Evolutionary conservation across 257 asterid genomes (phyloP).

Genomic region (Cruciata laevipes): DNA sequence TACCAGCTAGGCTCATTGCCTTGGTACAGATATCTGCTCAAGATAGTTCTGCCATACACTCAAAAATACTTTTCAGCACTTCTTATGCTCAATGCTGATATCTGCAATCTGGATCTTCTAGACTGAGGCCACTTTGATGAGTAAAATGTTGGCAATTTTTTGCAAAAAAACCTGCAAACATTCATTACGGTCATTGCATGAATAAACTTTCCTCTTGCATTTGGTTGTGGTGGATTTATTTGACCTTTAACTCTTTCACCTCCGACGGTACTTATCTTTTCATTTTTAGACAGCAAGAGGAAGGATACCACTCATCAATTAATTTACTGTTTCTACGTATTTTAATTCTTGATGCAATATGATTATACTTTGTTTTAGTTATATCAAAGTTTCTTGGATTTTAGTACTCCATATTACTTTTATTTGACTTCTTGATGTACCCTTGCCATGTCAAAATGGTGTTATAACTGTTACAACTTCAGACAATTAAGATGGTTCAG

Average conservation of each 20-base stretch:
- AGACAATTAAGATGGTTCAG: background rate
- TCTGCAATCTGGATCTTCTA: constrained; percentile 69
- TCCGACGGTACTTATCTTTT: constrained; percentile 16
- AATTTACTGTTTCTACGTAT: background rate
- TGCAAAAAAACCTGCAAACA: constrained; percentile 79
- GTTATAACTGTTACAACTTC: background rate
- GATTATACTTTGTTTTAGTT: background rate
- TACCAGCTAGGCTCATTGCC: constrained; percentile 66
- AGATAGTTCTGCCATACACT: constrained; percentile 43
- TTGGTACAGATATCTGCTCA: constrained; percentile 58
- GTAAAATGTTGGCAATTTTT: constrained; percentile 58
- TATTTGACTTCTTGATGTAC: background rate
- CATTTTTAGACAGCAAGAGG: background rate
- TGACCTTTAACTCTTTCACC: constrained; percentile 17
- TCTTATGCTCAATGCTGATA: constrained; percentile 55
- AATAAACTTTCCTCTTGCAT: constrained; percentile 38
- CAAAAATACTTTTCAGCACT: constrained; percentile 62
- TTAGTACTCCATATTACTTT: background rate
- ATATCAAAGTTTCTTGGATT: background rate
- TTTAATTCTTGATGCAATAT: background rate
- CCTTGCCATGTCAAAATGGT: background rate
- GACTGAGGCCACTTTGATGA: constrained; percentile 56
- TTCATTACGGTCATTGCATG: constrained; percentile 63
- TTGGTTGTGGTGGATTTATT: constrained; percentile 32
- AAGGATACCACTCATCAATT: constrained; percentile 6